Evolutionary conservation across 1,284 basidiomycete genomes (phyloP), one percentile per base, ranked within the genome.

Genomic region (Marasmius fiardii): DNA sequence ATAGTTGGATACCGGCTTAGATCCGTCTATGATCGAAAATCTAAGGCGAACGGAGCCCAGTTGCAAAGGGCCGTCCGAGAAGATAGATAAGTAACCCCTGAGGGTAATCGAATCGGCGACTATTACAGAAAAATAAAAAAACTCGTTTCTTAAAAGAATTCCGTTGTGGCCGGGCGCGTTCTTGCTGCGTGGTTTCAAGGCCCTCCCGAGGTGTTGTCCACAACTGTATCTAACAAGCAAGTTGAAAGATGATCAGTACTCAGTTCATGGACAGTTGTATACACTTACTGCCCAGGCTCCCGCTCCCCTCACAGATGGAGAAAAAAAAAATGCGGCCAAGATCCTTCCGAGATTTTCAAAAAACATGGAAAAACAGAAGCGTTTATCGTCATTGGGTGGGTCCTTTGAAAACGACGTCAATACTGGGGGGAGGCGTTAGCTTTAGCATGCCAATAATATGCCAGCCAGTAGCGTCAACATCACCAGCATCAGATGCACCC

Each of bases 1-100:
- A 53, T 53, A 53, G 16, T 31, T 45, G 24, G 10, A 21, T 12
- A n/a, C 44, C 52, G 52, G 43, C 24, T 53, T 45, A 53, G 52
- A 53, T 53, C 52, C 52, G 52, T 28, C 28, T n/a, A 34, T 33
- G 48, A 50, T 50, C 48, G 48, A 50, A 47, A 23, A 18, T 18
- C 18, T n/a, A 48, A n/a, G 18, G 18, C 31, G n/a, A n/a, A 31
- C 31, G 24, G 31, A 50, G 23, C 14, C 44, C 16, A 50, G 6
- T 18, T 28, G 18, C 18, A 24, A 48, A 26, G n/a, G 24, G 18
- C 34, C 18, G 48, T 50, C 18, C 28, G 20, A 12, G 28, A n/a
- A n/a, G n/a, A n/a, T 35, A 28, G 28, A 50, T 28, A 34, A 50
- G 26, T 21, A 31, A 33, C 26, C 34, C 28, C 14, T 50, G 10